Percentiles rank a stretch among this genome's conserved stretches.
Evolutionary conservation across 106 monocot genomes (phyloP).

Genomic region (Apostasia shenzhenica): DNA sequence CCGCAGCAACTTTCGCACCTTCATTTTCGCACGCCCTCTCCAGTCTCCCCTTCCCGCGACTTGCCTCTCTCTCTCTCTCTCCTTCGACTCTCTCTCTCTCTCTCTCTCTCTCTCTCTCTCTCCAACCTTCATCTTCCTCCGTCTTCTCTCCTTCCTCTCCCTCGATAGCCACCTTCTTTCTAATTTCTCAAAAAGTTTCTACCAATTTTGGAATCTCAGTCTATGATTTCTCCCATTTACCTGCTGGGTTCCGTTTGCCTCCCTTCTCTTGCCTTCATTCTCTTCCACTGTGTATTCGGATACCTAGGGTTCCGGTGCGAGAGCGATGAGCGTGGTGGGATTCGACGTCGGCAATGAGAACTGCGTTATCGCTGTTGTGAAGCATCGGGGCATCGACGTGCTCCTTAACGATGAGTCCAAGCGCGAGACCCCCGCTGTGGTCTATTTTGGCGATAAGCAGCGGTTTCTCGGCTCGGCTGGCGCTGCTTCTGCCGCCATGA

Average conservation of each 20-base stretch:
- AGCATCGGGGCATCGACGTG: constrained; percentile 64
- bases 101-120: no score
- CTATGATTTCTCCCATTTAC: no score
- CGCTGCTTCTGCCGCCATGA: constrained; percentile 28
- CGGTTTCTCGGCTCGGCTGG: constrained; percentile 53
- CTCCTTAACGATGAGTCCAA: constrained; percentile 81
- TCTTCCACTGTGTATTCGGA: not conserved
- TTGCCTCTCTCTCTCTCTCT: not conserved
- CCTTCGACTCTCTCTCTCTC: no score
- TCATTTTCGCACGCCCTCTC: not conserved
- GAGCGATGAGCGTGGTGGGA: constrained; percentile 59
- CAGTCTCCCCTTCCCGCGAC: not conserved
- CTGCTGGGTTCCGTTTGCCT: not conserved
- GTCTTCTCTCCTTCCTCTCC: not conserved
- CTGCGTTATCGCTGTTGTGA: constrained; percentile 56
- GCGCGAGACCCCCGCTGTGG: constrained; percentile 65
- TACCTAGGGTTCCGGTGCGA: not conserved
- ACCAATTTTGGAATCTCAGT: no score
- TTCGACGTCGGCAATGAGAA: constrained; percentile 88
- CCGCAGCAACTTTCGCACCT: no score
- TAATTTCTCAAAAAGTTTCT: no score
- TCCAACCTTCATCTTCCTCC: not conserved
- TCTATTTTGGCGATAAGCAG: constrained; percentile 65
- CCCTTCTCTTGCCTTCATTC: not conserved
- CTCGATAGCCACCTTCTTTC: not conserved